phyloP scores from a whole-genome alignment of 441 rosid genomes.

The Viola pubescens region DNA sequence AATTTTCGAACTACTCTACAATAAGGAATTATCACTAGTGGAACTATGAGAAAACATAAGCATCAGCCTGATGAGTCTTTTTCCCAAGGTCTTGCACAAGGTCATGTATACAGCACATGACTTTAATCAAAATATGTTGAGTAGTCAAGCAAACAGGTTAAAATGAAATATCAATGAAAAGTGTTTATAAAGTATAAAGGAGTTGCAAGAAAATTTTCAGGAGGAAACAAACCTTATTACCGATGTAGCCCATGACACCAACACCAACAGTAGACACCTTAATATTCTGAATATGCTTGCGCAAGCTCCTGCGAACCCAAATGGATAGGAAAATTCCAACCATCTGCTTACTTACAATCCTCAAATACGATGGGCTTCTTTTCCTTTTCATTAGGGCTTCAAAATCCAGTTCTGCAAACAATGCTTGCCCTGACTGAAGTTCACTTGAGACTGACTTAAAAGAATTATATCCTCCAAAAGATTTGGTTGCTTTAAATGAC shows the following conservation, averaged over 20 bases:
- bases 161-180: background rate
- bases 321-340: conserved; percentile 80
- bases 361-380: conserved; percentile 60
- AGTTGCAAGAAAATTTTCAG: background rate
- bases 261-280: conserved; percentile 93
- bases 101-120: no score
- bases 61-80: no score
- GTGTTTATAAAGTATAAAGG: background rate
- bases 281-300: conserved; percentile 72
- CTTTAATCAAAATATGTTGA: background rate
- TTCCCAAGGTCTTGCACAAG: no score
- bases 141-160: background rate
- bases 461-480: conserved; percentile 51
- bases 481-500: conserved; percentile 45
- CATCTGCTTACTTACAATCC: conserved; percentile 94
- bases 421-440: conserved; percentile 33
- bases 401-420: conserved; percentile 57
- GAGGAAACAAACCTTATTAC: conserved; percentile 69
- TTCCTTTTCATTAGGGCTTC: conserved; percentile 60
- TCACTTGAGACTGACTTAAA: conserved; percentile 45
- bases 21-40: no score
- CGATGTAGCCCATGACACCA: conserved; percentile 94
- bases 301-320: conserved; percentile 85
- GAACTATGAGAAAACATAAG: no score
- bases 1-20: no score